Evolutionary conservation across 2,329 filamentous ascomycete species (phyloP).

Genomic region (Calonectria leucothoes): DNA sequence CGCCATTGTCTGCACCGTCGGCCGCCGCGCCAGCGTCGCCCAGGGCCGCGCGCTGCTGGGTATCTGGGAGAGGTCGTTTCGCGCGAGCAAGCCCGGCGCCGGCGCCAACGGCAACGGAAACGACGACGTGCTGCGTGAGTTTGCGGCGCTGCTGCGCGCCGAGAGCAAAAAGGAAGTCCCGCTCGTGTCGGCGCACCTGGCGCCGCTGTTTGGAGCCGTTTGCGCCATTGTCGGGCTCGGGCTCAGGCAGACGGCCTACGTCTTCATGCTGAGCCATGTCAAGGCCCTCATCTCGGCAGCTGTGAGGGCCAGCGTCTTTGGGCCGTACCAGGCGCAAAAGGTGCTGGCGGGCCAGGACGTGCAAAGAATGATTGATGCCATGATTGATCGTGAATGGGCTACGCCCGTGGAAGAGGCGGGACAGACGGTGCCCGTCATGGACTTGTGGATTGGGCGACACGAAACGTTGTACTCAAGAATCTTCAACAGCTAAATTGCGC

Average conservation of each 20-base stretch:
- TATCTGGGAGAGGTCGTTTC: constrained; percentile 81
- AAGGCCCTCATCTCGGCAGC: constrained; percentile 82
- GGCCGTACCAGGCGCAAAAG: constrained; percentile 83
- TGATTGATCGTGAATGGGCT: constrained; percentile 71
- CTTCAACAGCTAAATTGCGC: constrained; percentile 75
- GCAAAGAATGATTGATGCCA: constrained; percentile 66
- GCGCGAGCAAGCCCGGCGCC: constrained; percentile 47
- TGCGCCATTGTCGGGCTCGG: constrained; percentile 70
- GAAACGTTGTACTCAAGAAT: constrained; percentile 87
- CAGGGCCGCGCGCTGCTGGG: constrained; percentile 81
- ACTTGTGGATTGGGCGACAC: constrained; percentile 86
- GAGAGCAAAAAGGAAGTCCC: constrained; percentile 49
- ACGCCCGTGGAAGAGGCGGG: constrained; percentile 74
- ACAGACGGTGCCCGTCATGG: constrained; percentile 81
- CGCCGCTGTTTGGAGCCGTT: constrained; percentile 77
- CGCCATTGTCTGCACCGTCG: constrained; percentile 81
- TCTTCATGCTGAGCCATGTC: constrained; percentile 81
- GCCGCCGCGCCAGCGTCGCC: constrained; percentile 77
- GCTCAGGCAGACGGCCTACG: constrained; percentile 74
- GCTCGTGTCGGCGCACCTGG: constrained; percentile 71
- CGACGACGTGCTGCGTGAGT: constrained; percentile 48
- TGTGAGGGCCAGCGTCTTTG: constrained; percentile 81
- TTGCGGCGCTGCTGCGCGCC: constrained; percentile 49
- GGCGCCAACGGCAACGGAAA: too few relatives aligned
- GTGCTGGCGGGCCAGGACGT: constrained; percentile 73